Conservation (phyloP, 495 filamentous ascomycete species). For the Pseudomonodictys pantanalensis region DNA sequence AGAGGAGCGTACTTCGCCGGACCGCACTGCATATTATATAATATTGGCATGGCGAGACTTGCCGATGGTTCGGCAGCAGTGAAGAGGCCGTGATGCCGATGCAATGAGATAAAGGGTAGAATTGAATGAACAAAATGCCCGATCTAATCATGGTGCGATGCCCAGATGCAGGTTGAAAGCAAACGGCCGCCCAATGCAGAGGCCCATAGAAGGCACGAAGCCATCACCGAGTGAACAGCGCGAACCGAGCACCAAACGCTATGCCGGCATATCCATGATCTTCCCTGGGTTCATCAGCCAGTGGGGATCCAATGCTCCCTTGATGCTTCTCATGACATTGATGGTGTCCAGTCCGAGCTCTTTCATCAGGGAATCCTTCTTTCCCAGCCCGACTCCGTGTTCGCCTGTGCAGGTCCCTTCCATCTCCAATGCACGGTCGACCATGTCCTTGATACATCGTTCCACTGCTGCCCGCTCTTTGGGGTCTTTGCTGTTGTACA, state of each 20-base stretch:
- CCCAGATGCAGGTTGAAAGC: no score
- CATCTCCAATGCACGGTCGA: slow-evolving; percentile 83
- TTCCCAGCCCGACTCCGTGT: slow-evolving; percentile 84
- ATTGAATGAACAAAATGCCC: no score
- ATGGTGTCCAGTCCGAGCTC: slow-evolving; percentile 83
- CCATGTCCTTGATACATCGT: slow-evolving; percentile 81
- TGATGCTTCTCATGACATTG: slow-evolving; percentile 81
- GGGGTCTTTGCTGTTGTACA: slow-evolving; percentile 68
- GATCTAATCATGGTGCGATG: no score
- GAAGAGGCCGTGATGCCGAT: no score
- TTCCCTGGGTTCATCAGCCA: slow-evolving; percentile 94
- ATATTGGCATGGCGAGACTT: no score
- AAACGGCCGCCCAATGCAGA: neutral
- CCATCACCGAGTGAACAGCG: neutral
- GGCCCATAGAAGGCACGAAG: neutral
- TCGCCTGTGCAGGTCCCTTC: slow-evolving; percentile 91
- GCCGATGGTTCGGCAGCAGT: no score
- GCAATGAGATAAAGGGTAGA: no score
- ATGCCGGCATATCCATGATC: slow-evolving; percentile 64
- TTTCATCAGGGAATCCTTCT: slow-evolving; percentile 73
- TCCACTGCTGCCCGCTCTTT: slow-evolving; percentile 71
- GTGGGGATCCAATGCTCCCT: slow-evolving; percentile 76
- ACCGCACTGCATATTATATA: no score
- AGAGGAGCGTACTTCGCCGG: no score
- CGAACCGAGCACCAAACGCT: neutral